phyloP scores from a whole-genome alignment of 2,329 filamentous ascomycete genomes.

The Fusarium sp. region DNA sequence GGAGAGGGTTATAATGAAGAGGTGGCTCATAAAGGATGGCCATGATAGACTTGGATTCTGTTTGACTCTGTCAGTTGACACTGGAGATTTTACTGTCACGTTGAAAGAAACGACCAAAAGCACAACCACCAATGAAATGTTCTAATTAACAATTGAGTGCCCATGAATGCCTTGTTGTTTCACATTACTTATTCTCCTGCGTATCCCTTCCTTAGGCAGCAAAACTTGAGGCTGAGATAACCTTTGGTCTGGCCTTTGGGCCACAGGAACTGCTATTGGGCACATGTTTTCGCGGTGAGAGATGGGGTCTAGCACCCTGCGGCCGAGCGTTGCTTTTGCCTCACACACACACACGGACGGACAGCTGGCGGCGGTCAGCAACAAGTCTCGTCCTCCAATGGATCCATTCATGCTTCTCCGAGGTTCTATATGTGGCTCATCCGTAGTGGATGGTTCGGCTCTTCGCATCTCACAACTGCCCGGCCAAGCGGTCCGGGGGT shows the following conservation, averaged over 20 bases:
- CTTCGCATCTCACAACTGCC: constrained; percentile 3
- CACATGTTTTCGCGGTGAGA: not conserved
- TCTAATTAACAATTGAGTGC: not conserved
- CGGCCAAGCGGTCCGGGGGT: constrained; percentile 15
- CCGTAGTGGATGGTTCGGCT: not conserved
- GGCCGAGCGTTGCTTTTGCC: not conserved
- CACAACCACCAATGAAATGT: not conserved
- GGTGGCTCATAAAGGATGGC: not conserved
- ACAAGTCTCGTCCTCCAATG: not conserved
- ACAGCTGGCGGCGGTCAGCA: not conserved
- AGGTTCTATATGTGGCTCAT: not conserved
- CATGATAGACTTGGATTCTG: not conserved
- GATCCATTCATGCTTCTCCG: not conserved
- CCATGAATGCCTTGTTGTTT: not conserved
- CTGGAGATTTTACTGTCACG: not conserved
- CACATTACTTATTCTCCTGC: not conserved
- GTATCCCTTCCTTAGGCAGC: not conserved
- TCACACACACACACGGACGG: too few species aligned
- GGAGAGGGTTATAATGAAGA: constrained; percentile 5
- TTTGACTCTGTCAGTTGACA: not conserved
- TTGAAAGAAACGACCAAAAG: not conserved
- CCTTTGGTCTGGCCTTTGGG: not conserved
- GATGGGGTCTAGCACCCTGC: not conserved
- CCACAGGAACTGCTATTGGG: not conserved
- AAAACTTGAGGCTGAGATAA: not conserved